Evolutionary conservation across 805 yeast genomes (phyloP).

Genomic region (Kazachstania viticola): DNA sequence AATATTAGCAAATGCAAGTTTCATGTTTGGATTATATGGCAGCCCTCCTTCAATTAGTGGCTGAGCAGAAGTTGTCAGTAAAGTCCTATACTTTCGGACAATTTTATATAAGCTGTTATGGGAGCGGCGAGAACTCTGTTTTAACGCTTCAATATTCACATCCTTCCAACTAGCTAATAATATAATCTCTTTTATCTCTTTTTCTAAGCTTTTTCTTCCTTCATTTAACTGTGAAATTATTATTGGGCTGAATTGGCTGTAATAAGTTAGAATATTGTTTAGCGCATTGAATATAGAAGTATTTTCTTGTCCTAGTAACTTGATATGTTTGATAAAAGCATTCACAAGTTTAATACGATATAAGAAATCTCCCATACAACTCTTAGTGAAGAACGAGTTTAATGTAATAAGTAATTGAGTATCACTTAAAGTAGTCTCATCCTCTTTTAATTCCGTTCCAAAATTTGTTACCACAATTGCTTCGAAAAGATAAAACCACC

Average conservation of each 20-base stretch:
- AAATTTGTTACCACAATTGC: conserved; percentile 45
- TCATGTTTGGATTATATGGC: conserved; percentile 8
- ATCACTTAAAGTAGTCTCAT: not conserved
- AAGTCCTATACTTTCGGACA: conserved; percentile 66
- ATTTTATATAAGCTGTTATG: conserved; percentile 76
- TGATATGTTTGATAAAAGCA: conserved; percentile 52
- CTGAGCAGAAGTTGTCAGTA: conserved; percentile 41
- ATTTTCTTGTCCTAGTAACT: conserved; percentile 19
- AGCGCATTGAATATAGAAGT: conserved; percentile 17
- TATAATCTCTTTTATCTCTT: conserved; percentile 75
- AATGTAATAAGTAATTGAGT: conserved; percentile 41
- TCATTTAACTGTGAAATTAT: conserved; percentile 36
- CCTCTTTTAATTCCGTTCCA: conserved; percentile 19
- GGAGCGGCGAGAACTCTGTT: conserved; percentile 85
- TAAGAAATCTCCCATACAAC: conserved; percentile 64
- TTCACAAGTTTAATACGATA: conserved; percentile 47
- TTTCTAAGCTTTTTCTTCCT: conserved; percentile 49
- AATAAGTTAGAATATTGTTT: conserved; percentile 40
- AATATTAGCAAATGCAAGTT: conserved; percentile 3
- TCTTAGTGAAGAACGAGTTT: conserved; percentile 62
- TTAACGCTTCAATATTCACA: conserved; percentile 83
- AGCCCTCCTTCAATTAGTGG: conserved; percentile 52
- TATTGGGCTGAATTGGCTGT: conserved; percentile 47
- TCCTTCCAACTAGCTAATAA: conserved; percentile 95
- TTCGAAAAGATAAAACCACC: conserved; percentile 92